Evolutionary conservation across 2,329 filamentous ascomycete species (phyloP), one percentile per base, ranked within the genome.

Genomic region (Aschersonia sp.): DNA sequence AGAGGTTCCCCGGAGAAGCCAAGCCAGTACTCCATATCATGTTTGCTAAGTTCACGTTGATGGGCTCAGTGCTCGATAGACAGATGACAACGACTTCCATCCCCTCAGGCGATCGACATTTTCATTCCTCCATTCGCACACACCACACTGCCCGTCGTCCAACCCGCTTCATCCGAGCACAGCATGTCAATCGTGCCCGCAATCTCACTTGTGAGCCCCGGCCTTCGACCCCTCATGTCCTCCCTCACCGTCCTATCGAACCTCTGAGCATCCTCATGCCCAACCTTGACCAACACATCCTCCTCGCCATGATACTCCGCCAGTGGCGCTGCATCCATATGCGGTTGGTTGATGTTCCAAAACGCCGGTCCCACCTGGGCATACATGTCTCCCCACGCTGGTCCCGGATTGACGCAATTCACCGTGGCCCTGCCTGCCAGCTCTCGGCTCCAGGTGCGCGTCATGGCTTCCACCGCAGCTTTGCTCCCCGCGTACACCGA

Each of bases 121-220:
- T 59, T 64, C 61, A 66, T 66, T 8, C 66, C 66, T 4, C 82
- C 82, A 55, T 85, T 85, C 11, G 81, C 81, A 62, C 78, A 84
- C n/a, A 86, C 71, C 32, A 84, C 74, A 57, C 76, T 81, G 4
- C 83, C 83, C 1, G 82, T 86, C 49, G 77, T 80, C 81, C 81
- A 86, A 2, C 70, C 74, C 40, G 71, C 72, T 60, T 86, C 82
- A 9, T 72, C 71, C 6, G 73, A 74, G 59, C 81, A 85, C 41
- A 86, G 65, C 80, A 86, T 84, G 7, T 74, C 81, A 44, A 86
- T 76, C 5, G 83, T 74, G 1, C 81, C 82, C 0, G 82, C 83
- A 62, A 86, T 71, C 63, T 86, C 83, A 41, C 50, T 51, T 6
- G 60, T 59, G 46, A 65, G 65, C 2, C 60, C 63, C 1, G 63